A percentile compares a stretch with the other conserved stretches of the same genome.
Conservation (phyloP, 1,139 yeast genomes). For the Wickerhamomyces sp. region DNA sequence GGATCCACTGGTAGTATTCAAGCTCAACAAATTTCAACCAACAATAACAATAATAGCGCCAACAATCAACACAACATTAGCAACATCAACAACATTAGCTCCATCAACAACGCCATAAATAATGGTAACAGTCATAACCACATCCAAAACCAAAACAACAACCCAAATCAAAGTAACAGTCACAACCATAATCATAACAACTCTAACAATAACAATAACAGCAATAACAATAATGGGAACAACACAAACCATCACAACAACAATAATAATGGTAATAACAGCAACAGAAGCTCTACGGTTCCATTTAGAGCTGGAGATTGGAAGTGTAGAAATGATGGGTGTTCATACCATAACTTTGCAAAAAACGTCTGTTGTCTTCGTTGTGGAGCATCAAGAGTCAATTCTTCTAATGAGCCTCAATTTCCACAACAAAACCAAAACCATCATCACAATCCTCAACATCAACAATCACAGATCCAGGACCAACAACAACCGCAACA, state of each 20-base stretch:
- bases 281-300: slow-evolving; percentile 39
- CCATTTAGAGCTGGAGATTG: slow-evolving; percentile 98
- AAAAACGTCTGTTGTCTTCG: slow-evolving; percentile 82
- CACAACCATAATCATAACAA: slow-evolving; percentile 9
- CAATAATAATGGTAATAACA: slow-evolving; percentile 12
- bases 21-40: neutral
- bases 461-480: slow-evolving; percentile 9
- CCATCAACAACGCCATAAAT: slow-evolving; percentile 1
- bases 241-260: slow-evolving; percentile 11
- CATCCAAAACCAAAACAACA: slow-evolving; percentile 5
- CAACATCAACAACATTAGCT: neutral
- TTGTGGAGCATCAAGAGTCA: slow-evolving; percentile 70
- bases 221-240: slow-evolving; percentile 9
- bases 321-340: slow-evolving; percentile 78
- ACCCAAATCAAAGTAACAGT: slow-evolving; percentile 10
- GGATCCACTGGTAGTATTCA: neutral
- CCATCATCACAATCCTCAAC: slow-evolving; percentile 6
- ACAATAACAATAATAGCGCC: neutral
- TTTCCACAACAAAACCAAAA: slow-evolving; percentile 10
- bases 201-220: slow-evolving; percentile 7
- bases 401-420: neutral
- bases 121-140: slow-evolving; percentile 2
- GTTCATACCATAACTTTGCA: slow-evolving; percentile 90
- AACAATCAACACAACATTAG: neutral
- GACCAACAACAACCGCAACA: slow-evolving; percentile 4